A percentile compares a stretch with the other conserved stretches of the same genome.
phyloP scores from a whole-genome alignment of 176 grass and related monocot species.

The Aegilops bicornis region DNA sequence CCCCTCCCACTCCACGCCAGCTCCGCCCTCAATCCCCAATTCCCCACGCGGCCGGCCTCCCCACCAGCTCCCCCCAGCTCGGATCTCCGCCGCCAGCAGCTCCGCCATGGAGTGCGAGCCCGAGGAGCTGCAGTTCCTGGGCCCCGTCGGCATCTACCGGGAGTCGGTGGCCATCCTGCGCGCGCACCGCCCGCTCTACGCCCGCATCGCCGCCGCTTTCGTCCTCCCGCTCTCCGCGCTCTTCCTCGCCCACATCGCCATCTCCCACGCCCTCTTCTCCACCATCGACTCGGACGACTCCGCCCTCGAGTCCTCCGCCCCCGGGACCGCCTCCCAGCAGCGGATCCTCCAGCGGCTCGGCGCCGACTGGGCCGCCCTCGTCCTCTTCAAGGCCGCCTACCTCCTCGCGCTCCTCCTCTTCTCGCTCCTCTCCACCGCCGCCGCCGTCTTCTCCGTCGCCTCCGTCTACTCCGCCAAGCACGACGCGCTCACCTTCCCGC shows the following conservation, averaged over 20 bases:
- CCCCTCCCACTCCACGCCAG: neutral
- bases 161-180: slow-evolving; percentile 45
- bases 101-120: slow-evolving; percentile 61
- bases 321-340: slow-evolving; percentile 49
- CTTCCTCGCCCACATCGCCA: slow-evolving; percentile 81
- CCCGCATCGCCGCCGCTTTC: slow-evolving; percentile 64
- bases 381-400: slow-evolving; percentile 87
- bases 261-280: slow-evolving; percentile 76
- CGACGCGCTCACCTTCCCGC: slow-evolving; percentile 75
- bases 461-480: slow-evolving; percentile 82
- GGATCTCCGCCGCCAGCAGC: neutral
- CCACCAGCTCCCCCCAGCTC: neutral
- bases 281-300: slow-evolving; percentile 71
- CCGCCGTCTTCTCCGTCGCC: slow-evolving; percentile 84
- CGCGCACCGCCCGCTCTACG: slow-evolving; percentile 63
- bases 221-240: slow-evolving; percentile 73
- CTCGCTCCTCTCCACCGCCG: slow-evolving; percentile 82
- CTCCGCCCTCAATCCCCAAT: neutral
- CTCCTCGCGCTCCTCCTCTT: slow-evolving; percentile 78
- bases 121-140: slow-evolving; percentile 92
- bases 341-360: slow-evolving; percentile 50
- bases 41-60: neutral
- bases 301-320: slow-evolving; percentile 53
- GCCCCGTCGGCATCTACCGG: slow-evolving; percentile 46
- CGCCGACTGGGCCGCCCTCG: slow-evolving; percentile 54